phyloP scores from a whole-genome alignment of 2,329 filamentous ascomycete genomes.

The Tolypocladium guangdongense region DNA sequence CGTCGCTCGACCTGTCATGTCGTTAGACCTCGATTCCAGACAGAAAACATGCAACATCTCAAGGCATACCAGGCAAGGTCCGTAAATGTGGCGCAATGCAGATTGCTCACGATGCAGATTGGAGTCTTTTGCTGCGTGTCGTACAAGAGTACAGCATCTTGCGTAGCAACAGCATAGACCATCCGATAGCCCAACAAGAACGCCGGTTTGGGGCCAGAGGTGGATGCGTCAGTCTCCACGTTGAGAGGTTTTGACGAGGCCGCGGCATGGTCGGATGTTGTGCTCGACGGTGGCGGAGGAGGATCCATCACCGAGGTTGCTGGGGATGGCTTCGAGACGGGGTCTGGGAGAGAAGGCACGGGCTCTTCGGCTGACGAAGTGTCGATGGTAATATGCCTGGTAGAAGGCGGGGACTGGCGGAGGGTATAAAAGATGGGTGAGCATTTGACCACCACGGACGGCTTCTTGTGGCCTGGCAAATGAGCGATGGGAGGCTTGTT shows the following conservation, averaged over 20 bases:
- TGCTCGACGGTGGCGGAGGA: conserved; percentile 52
- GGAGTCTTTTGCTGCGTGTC: conserved; percentile 96
- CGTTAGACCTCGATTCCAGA: background rate
- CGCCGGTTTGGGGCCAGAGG: conserved; percentile 53
- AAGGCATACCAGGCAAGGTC: conserved; percentile 76
- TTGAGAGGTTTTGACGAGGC: conserved; percentile 40
- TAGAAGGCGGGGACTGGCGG: conserved; percentile 55
- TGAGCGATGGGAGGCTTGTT: conserved; percentile 95
- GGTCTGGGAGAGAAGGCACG: conserved; percentile 75
- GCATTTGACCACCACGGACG: conserved; percentile 89
- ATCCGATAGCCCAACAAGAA: conserved; percentile 88
- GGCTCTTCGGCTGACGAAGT: conserved; percentile 80
- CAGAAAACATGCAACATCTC: background rate
- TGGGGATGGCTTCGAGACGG: conserved; percentile 53
- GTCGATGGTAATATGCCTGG: conserved; percentile 88
- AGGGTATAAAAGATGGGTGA: conserved; percentile 83
- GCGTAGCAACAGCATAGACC: conserved; percentile 92
- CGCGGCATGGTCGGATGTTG: conserved; percentile 33
- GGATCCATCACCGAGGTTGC: conserved; percentile 67
- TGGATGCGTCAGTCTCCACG: conserved; percentile 33
- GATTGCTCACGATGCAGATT: conserved; percentile 86
- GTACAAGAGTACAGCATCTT: conserved; percentile 89
- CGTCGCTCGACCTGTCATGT: conserved; percentile 35
- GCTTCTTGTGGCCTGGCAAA: conserved; percentile 94
- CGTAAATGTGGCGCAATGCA: conserved; percentile 96